Percentiles rank a stretch among this genome's conserved stretches.
Conservation (phyloP, 345 rosid species). For the Odontarrhena argentea region DNA sequence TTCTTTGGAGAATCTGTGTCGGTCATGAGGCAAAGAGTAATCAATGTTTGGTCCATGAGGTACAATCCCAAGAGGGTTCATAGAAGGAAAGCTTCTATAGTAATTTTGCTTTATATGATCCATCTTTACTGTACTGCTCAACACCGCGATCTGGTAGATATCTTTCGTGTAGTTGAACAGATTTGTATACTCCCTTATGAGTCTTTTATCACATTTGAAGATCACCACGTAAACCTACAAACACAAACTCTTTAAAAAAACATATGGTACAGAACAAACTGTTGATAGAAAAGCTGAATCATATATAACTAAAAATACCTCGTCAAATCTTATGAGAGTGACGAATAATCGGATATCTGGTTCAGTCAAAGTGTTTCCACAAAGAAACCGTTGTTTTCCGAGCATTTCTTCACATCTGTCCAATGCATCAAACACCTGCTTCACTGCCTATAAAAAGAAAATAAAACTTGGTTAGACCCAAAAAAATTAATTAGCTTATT, state of each 20-base stretch:
- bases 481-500: no score
- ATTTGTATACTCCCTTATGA: constrained; percentile 61
- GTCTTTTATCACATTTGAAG: constrained; percentile 77
- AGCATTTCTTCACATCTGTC: constrained; percentile 77
- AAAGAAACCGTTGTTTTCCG: constrained; percentile 66
- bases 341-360: constrained; percentile 75
- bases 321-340: constrained; percentile 89
- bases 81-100: constrained; percentile 68
- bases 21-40: constrained; percentile 56
- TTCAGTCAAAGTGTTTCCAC: constrained; percentile 68
- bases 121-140: constrained; percentile 63
- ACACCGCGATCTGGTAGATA: constrained; percentile 52
- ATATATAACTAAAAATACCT: constrained; percentile 48
- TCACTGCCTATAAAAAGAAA: constrained; percentile 55
- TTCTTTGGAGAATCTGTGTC: constrained; percentile 45
- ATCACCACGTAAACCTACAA: constrained; percentile 63
- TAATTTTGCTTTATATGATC: constrained; percentile 66
- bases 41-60: constrained; percentile 64
- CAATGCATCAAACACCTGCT: constrained; percentile 60
- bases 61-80: constrained; percentile 61
- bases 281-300: not conserved
- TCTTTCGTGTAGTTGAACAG: constrained; percentile 68
- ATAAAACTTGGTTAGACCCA: not conserved
- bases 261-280: not conserved
- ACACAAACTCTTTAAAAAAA: not conserved